phyloP scores from a whole-genome alignment of 768 basidiomycete species.

The Chalciporus piperatus region DNA sequence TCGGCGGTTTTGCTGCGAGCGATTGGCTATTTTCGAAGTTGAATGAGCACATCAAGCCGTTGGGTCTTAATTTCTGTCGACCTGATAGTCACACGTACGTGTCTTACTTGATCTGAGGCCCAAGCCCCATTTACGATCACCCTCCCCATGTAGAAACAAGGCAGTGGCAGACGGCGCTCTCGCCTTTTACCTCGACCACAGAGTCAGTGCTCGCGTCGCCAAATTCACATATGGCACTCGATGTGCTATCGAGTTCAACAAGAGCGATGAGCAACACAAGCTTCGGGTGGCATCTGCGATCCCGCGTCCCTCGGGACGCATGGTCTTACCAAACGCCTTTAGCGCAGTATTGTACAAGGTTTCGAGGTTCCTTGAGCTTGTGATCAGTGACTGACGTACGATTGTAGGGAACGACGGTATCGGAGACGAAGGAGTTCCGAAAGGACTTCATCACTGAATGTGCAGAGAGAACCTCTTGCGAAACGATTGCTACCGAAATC shows the following conservation, averaged over 20 bases:
- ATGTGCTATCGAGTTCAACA: conserved; percentile 30
- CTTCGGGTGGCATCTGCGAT: conserved; percentile 25
- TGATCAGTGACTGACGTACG: not conserved
- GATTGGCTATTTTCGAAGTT: conserved; percentile 40
- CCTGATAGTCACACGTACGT: conserved; percentile 52
- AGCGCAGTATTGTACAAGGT: conserved; percentile 31
- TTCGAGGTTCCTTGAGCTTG: not conserved
- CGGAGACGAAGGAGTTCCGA: conserved; percentile 30
- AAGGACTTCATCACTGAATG: conserved; percentile 33
- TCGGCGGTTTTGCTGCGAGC: conserved; percentile 46
- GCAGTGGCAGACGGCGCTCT: conserved; percentile 47
- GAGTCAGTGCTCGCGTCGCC: conserved; percentile 37
- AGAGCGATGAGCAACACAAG: conserved; percentile 28
- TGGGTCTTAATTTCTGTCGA: conserved; percentile 41
- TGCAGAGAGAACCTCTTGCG: conserved; percentile 26
- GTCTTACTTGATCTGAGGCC: conserved; percentile 7
- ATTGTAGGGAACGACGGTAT: conserved; percentile 26
- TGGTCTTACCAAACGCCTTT: conserved; percentile 32
- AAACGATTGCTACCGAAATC: conserved; percentile 29
- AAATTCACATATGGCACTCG: conserved; percentile 40
- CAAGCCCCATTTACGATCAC: not conserved
- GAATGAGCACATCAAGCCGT: conserved; percentile 29
- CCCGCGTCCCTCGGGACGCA: conserved; percentile 33
- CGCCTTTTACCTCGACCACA: conserved; percentile 43
- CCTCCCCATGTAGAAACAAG: conserved; percentile 36